Evolutionary conservation across 768 basidiomycete species (phyloP), one percentile per base, ranked within the genome.

Genomic region (Trichaptum fuscoviolaceum): DNA sequence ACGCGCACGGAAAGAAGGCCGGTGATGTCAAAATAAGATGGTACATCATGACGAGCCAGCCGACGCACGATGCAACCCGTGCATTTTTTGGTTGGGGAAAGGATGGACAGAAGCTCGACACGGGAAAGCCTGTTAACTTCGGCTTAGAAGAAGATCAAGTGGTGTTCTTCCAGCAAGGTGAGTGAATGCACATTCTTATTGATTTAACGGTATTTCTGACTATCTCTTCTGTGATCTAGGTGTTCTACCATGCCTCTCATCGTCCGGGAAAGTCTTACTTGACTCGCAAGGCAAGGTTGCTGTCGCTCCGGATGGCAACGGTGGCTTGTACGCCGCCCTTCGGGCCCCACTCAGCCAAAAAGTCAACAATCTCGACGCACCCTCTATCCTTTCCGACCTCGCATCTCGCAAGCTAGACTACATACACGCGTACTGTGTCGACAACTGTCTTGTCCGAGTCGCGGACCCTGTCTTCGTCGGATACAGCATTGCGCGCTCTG

Each of bases 21-120:
- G 86, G 84, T 62, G 84, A 86, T 0, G 91, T 93, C 64, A 76
- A 86, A 64, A 87, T 99, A 66, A 93, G 93, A 42, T 99, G 97
- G 97, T 99, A 98, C 79, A 88, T 99, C 73, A 99, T 99, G 97
- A 99, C 96, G 66, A 95, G 93, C 74, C 96, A 96, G 25, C 97
- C 96, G 52, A 99, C 97, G 36, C 87, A 95, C 70, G 81, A 78
- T 57, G 91, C 90, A 36, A 99, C 97, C 25, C 92, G 93, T 76
- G 79, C 79, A 27, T 99, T 90, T 83, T 98, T 99, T 79, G 59
- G 59, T 61, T 61, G 59, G 59, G 59, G 30, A 17, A 61, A 61
- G 59, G 59, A 61, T 25, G 59, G 59, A 2, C 10, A 61, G 30
- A 25, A 34, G 24, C 30, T 61, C 12, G 25, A 61, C 59, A 25